Evolutionary conservation across 352 stramenopile species (phyloP).

Genomic region (Globisporangium sylvaticum): DNA sequence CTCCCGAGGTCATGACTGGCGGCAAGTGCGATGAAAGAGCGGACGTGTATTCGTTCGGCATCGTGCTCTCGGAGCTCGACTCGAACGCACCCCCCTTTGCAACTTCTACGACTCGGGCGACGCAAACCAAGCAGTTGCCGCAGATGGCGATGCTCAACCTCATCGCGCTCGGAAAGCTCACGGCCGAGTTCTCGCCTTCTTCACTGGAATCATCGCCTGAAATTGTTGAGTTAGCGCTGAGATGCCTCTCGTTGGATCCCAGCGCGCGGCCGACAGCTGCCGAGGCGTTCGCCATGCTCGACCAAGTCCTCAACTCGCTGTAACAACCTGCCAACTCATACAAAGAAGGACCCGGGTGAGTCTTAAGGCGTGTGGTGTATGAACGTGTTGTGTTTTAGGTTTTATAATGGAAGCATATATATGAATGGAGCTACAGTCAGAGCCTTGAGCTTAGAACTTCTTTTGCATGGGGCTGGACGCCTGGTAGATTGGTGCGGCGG

Average conservation of each 20-base stretch:
- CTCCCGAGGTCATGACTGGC: conserved; percentile 26
- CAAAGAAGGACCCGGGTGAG: too few relatives aligned
- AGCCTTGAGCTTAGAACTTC: not conserved
- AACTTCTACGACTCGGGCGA: not conserved
- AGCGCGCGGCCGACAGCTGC: not conserved
- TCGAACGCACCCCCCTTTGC: conserved; percentile 23
- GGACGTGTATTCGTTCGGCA: conserved; percentile 29
- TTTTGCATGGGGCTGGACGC: conserved; percentile 11
- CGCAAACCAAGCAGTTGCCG: not conserved
- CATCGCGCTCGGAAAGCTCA: not conserved
- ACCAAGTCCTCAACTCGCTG: not conserved
- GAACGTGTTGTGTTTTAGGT: not conserved
- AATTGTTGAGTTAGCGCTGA: not conserved
- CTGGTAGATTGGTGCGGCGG: conserved; percentile 28
- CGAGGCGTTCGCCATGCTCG: not conserved
- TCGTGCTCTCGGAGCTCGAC: conserved; percentile 28
- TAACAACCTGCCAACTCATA: not conserved
- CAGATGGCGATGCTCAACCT: conserved; percentile 4
- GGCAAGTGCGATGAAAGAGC: conserved; percentile 20
- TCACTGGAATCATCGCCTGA: not conserved
- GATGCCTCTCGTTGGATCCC: not conserved
- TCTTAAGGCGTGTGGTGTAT: not conserved
- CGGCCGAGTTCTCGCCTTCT: not conserved
- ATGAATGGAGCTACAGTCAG: not conserved
- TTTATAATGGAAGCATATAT: not conserved